Evolutionary conservation across 805 yeast species (phyloP).

Genomic region (Lipomyces chichibuensis): DNA sequence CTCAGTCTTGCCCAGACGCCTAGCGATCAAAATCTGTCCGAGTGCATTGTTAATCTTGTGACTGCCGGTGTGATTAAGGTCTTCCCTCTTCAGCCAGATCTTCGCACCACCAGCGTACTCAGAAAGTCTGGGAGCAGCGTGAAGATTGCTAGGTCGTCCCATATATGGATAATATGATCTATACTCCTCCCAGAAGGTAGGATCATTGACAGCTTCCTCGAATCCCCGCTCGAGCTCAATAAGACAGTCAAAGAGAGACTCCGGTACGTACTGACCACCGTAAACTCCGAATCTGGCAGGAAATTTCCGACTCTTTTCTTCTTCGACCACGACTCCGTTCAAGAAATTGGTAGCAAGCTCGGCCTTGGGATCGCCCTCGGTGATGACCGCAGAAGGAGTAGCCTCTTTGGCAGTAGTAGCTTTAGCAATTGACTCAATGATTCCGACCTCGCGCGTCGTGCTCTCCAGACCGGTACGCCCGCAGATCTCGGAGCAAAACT

Average conservation of each 20-base stretch:
- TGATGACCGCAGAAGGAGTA: constrained; percentile 37
- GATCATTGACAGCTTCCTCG: constrained; percentile 86
- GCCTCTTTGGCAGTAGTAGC: constrained; percentile 22
- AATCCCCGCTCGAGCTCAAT: constrained; percentile 87
- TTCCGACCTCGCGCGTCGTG: constrained; percentile 26
- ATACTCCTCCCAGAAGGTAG: constrained; percentile 91
- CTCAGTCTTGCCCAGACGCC: constrained; percentile 50
- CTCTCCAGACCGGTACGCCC: constrained; percentile 16
- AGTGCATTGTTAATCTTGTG: constrained; percentile 55
- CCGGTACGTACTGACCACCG: constrained; percentile 99
- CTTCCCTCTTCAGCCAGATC: constrained; percentile 98
- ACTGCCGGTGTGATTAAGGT: constrained; percentile 56
- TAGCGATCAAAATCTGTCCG: constrained; percentile 52
- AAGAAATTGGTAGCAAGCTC: constrained; percentile 27
- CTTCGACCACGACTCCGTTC: constrained; percentile 19
- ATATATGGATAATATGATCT: constrained; percentile 81
- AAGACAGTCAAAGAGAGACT: constrained; percentile 88
- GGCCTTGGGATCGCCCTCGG: constrained; percentile 47
- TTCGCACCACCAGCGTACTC: constrained; percentile 93
- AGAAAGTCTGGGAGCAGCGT: constrained; percentile 85
- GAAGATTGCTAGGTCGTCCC: constrained; percentile 94
- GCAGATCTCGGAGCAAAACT: constrained; percentile 51
- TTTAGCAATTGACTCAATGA: constrained; percentile 43
- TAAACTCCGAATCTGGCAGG: constrained; percentile 87
- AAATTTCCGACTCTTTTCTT: constrained; percentile 27